A percentile compares a stretch with the other conserved stretches of the same genome.
Conservation (phyloP, 345 rosid genomes). For the Capsella bursapastoris region DNA sequence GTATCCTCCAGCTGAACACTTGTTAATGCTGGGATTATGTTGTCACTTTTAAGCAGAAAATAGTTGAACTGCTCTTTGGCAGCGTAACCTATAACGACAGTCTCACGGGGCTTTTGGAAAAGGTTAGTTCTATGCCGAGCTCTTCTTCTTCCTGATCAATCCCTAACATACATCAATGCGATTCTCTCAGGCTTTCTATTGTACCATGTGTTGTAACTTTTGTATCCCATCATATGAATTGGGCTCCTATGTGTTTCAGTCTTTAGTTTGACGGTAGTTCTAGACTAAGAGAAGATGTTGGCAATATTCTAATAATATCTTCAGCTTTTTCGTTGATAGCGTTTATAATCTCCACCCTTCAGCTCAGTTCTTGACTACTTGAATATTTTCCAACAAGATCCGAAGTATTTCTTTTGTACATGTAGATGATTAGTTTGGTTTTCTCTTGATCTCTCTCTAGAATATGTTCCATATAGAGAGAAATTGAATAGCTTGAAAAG, state of each 20-base stretch:
- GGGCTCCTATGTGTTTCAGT: constrained; percentile 24
- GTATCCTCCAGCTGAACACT: too few relatives aligned
- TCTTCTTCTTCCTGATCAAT: constrained; percentile 51
- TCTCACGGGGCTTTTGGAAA: constrained; percentile 70
- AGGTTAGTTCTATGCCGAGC: constrained; percentile 71
- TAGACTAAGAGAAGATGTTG: constrained; percentile 27
- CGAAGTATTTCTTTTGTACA: neutral
- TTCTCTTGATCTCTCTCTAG: constrained; percentile 19
- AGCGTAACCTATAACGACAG: too few relatives aligned
- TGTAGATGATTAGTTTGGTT: neutral
- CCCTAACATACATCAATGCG: constrained; percentile 15
- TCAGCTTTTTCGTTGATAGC: constrained; percentile 25
- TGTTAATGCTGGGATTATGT: too few relatives aligned
- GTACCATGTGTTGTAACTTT: constrained; percentile 37
- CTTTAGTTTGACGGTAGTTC: constrained; percentile 28
- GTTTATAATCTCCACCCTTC: constrained; percentile 8
- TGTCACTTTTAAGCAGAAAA: too few relatives aligned
- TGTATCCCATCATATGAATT: constrained; percentile 10
- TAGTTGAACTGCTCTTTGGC: too few relatives aligned
- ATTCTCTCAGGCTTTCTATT: constrained; percentile 21
- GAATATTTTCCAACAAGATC: constrained; percentile 4
- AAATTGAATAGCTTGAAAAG: neutral
- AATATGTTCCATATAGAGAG: constrained; percentile 2
- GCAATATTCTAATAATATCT: neutral
- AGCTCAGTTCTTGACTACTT: constrained; percentile 12